A percentile compares a stretch with the other conserved stretches of the same genome.
These are phyloP conservation scores for Wickerhamiella parazyma DNA, from an alignment of 805 yeast genomes.

Conservation along the genomic window DNA sequence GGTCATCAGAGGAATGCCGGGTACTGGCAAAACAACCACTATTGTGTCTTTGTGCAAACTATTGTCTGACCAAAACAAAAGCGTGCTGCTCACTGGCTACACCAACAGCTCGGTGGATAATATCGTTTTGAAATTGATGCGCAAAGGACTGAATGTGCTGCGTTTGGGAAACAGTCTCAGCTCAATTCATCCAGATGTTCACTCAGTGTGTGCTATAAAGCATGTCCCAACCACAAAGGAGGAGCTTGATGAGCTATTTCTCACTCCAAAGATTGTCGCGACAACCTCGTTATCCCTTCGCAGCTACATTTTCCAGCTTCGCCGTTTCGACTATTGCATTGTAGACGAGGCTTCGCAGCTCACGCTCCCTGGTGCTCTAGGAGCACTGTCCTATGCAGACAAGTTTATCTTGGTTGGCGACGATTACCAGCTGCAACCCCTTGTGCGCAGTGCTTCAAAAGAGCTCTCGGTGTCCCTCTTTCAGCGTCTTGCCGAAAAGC, in stretches of 20 bases:
- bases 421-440: constrained; percentile 84
- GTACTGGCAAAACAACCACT: constrained; percentile 90
- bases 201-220: constrained; percentile 32
- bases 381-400: constrained; percentile 67
- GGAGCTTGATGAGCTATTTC: constrained; percentile 36
- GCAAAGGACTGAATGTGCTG: constrained; percentile 37
- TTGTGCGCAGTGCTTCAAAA: constrained; percentile 39
- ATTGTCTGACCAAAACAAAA: constrained; percentile 45
- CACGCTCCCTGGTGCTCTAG: constrained; percentile 79
- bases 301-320: constrained; percentile 44
- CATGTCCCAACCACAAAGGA: constrained; percentile 30
- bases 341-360: constrained; percentile 96
- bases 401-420: constrained; percentile 92
- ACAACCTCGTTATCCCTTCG: constrained; percentile 71
- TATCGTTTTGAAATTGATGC: constrained; percentile 57
- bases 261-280: constrained; percentile 64
- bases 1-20: constrained; percentile 91
- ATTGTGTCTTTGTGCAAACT: constrained; percentile 60
- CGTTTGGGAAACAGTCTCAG: constrained; percentile 47
- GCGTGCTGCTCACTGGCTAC: constrained; percentile 68
- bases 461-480: constrained; percentile 65
- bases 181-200: constrained; percentile 49
- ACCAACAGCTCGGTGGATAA: constrained; percentile 97
- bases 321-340: constrained; percentile 79
- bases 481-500: constrained; percentile 52